Evolutionary conservation across 2,329 filamentous ascomycete genomes (phyloP).

Genomic region (Scopulariopsis brevicaulis): DNA sequence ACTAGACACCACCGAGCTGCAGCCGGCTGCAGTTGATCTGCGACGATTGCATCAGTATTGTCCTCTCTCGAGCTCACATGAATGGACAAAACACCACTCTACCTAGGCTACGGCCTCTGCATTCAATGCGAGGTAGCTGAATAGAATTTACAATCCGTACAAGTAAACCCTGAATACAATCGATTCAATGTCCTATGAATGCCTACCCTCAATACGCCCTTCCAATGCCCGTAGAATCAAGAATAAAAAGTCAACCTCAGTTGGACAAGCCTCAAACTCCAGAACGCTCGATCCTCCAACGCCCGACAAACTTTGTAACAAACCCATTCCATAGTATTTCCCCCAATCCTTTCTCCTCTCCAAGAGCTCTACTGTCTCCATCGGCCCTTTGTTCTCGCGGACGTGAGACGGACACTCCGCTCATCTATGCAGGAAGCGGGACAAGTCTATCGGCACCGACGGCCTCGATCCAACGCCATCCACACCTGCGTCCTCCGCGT

Average conservation of each 20-base stretch:
- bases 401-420: background rate
- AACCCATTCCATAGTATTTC: background rate
- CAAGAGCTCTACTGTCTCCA: background rate
- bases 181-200: background rate
- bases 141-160: background rate
- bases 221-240: background rate
- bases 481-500: conserved; percentile 2
- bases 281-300: background rate
- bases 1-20: no score
- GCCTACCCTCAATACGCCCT: background rate
- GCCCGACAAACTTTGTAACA: background rate
- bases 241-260: background rate
- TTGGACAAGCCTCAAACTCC: background rate
- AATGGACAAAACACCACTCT: no score
- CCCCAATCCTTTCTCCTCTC: background rate
- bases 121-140: background rate
- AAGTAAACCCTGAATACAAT: background rate
- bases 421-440: conserved; percentile 28
- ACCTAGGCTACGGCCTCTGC: no score
- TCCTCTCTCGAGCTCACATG: no score
- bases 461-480: background rate
- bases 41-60: no score
- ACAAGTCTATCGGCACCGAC: conserved; percentile 22
- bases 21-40: no score
- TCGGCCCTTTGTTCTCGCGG: background rate